Evolutionary conservation across 78 protist species (phyloP).

Genomic region (Bigelowiella natans): DNA sequence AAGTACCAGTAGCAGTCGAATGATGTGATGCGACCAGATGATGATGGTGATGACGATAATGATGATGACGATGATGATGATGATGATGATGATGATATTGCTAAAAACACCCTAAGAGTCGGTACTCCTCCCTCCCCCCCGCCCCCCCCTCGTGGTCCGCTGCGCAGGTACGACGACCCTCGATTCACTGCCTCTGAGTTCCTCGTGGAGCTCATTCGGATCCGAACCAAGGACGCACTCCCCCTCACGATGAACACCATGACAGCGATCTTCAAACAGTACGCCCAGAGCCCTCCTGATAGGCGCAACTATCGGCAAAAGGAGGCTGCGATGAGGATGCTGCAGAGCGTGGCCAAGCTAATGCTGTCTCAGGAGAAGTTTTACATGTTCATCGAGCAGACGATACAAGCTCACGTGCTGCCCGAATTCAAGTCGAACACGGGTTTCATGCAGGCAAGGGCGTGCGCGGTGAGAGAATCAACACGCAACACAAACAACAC

Average conservation of each 20-base stretch:
- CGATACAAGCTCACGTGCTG: too few species aligned
- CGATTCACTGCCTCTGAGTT: background rate
- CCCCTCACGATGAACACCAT: background rate
- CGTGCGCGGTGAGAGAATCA: too few species aligned
- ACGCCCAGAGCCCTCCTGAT: too few species aligned
- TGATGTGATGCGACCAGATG: background rate
- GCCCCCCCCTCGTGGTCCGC: background rate
- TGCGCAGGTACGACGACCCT: background rate
- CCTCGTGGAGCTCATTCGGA: background rate
- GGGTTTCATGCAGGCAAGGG: too few species aligned
- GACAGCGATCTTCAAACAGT: background rate
- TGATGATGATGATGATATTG: background rate
- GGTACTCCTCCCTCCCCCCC: background rate
- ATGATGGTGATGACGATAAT: background rate
- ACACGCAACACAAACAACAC: too few species aligned
- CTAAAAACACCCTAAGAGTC: background rate
- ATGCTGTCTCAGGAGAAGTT: too few species aligned
- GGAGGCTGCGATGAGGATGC: too few species aligned
- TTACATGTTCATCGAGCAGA: too few species aligned
- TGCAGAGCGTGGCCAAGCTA: too few species aligned
- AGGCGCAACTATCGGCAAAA: too few species aligned
- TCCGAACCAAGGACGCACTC: background rate
- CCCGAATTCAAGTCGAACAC: too few species aligned
- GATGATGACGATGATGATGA: background rate
- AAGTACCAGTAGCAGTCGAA: background rate